Evolutionary conservation across 202 grass and related monocot species (phyloP).

Genomic region (Carex arenaria): DNA sequence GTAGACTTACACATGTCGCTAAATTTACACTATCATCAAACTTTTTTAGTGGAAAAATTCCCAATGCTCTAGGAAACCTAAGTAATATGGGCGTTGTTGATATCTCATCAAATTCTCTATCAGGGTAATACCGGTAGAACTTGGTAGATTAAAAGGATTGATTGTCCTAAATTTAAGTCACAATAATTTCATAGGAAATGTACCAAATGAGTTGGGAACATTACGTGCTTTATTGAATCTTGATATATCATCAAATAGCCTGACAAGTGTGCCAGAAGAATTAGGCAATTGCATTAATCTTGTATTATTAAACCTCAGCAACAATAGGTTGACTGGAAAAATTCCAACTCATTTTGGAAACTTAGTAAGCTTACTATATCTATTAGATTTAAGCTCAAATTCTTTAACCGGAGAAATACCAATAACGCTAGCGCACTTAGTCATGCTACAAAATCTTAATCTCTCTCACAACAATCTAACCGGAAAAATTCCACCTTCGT

Average conservation of each 20-base stretch:
- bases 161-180: background rate
- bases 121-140: background rate
- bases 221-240: background rate
- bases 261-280: background rate
- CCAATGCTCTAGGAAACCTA: background rate
- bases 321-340: background rate
- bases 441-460: background rate
- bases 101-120: background rate
- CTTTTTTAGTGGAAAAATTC: too few relatives aligned
- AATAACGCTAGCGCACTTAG: background rate
- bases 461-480: background rate
- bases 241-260: background rate
- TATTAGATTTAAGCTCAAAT: constrained; percentile 12
- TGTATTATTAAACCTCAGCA: background rate
- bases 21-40: too few relatives aligned
- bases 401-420: background rate
- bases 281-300: background rate
- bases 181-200: background rate
- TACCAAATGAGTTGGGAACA: constrained; percentile 1
- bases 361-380: background rate
- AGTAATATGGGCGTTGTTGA: background rate
- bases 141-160: background rate
- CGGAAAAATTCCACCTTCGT: background rate
- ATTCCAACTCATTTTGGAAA: background rate
- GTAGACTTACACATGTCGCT: too few relatives aligned